Evolutionary conservation across 306 rosid genomes (phyloP).

Genomic region (Prinsepia uniflora): DNA sequence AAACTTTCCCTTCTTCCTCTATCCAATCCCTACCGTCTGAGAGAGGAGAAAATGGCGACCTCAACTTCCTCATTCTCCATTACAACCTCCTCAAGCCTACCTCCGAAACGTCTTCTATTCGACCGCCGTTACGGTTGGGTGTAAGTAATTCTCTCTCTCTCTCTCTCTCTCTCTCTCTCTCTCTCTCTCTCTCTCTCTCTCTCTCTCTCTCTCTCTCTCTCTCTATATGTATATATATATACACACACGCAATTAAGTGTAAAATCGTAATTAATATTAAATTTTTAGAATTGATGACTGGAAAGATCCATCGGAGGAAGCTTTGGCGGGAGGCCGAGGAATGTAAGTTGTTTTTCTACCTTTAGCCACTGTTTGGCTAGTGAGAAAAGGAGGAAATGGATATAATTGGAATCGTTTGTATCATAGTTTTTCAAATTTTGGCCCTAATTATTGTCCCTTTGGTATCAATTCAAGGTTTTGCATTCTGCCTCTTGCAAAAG

Average conservation of each 20-base stretch:
- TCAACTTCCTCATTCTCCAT: slow-evolving; percentile 16
- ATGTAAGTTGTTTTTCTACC: slow-evolving; percentile 43
- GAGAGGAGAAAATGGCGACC: neutral
- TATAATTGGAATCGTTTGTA: neutral
- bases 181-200: no score
- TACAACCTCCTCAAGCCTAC: slow-evolving; percentile 23
- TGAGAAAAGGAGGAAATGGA: slow-evolving; percentile 6
- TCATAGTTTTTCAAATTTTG: no score
- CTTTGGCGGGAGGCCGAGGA: slow-evolving; percentile 91
- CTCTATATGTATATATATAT: no score
- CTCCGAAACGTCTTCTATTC: slow-evolving; percentile 64
- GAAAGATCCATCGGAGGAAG: slow-evolving; percentile 83
- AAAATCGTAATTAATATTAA: neutral
- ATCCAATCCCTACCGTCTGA: neutral
- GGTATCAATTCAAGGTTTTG: slow-evolving; percentile 55
- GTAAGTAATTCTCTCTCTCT: slow-evolving; percentile 41
- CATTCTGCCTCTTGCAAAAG: slow-evolving; percentile 63
- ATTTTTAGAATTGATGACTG: slow-evolving; percentile 77
- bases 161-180: no score
- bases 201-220: no score
- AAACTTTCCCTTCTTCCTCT: neutral
- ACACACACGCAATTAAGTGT: neutral
- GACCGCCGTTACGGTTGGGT: slow-evolving; percentile 98
- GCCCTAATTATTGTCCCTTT: neutral
- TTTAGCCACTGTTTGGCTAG: neutral